These are phyloP conservation scores for Mycena capillaripes DNA, from an alignment of 768 basidiomycete genomes.

Conservation along the genomic window DNA sequence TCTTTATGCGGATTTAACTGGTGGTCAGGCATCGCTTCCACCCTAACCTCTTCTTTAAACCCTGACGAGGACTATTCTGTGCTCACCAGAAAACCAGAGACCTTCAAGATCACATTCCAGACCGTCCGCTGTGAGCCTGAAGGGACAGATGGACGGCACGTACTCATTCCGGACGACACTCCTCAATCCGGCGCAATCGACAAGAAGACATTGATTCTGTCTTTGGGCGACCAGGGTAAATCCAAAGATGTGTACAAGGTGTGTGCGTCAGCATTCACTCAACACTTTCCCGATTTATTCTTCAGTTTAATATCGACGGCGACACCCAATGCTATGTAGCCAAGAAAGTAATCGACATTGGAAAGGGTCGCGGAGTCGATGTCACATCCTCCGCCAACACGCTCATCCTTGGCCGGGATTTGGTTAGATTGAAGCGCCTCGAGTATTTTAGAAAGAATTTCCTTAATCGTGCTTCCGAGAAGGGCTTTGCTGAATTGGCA, in stretches of 20 bases:
- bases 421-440: not conserved
- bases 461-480: not conserved
- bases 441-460: not conserved
- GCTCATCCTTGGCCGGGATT: not conserved
- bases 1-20: not conserved
- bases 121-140: not conserved
- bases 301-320: not conserved
- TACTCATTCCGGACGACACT: not conserved
- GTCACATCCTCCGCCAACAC: not conserved
- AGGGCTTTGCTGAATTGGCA: not conserved
- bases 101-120: not conserved
- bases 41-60: not conserved
- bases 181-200: not conserved
- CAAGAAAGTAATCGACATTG: not conserved
- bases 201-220: not conserved
- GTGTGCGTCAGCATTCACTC: not conserved
- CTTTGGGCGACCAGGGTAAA: constrained; percentile 5
- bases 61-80: not conserved
- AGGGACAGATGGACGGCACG: not conserved
- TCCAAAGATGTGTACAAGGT: constrained; percentile 20
- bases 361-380: not conserved
- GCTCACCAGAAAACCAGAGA: not conserved
- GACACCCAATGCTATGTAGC: constrained; percentile 1
- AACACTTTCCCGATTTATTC: not conserved
- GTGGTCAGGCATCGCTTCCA: not conserved